A percentile compares a stretch with the other conserved stretches of the same genome.
Evolutionary conservation across 2,329 filamentous ascomycete species (phyloP).

Genomic region (Purpureocillium takamizusanense): DNA sequence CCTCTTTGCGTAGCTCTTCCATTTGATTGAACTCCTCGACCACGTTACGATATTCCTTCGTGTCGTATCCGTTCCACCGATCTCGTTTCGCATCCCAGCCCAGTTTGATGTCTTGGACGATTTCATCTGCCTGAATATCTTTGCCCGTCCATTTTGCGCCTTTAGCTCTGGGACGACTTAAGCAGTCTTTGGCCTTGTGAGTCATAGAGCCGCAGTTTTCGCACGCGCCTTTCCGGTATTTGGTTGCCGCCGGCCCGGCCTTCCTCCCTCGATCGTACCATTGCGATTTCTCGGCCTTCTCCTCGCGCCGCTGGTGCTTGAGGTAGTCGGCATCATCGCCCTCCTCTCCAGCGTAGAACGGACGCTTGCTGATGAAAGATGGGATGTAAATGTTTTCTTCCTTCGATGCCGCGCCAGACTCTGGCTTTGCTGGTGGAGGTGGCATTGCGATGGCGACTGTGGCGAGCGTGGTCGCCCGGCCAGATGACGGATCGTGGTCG

Average conservation of each 20-base stretch:
- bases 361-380: slow-evolving; percentile 93
- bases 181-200: slow-evolving; percentile 89
- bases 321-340: slow-evolving; percentile 79
- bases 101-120: slow-evolving; percentile 74
- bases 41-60: slow-evolving; percentile 76
- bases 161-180: slow-evolving; percentile 78
- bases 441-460: slow-evolving; percentile 3
- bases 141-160: slow-evolving; percentile 88
- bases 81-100: slow-evolving; percentile 98
- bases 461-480: not conserved
- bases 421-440: slow-evolving; percentile 22
- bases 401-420: slow-evolving; percentile 46
- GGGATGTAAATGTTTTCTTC: slow-evolving; percentile 99
- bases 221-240: slow-evolving; percentile 95
- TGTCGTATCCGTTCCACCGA: slow-evolving; percentile 96
- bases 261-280: slow-evolving; percentile 92
- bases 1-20: slow-evolving; percentile 61
- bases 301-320: slow-evolving; percentile 72
- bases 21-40: slow-evolving; percentile 83
- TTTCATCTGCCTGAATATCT: slow-evolving; percentile 88
- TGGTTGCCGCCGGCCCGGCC: slow-evolving; percentile 79
- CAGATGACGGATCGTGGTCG: too few species aligned
- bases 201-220: slow-evolving; percentile 98
- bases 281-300: slow-evolving; percentile 62
- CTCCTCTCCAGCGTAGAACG: slow-evolving; percentile 84